phyloP scores from a whole-genome alignment of 306 rosid genomes.

The Medicago ruthenica region DNA sequence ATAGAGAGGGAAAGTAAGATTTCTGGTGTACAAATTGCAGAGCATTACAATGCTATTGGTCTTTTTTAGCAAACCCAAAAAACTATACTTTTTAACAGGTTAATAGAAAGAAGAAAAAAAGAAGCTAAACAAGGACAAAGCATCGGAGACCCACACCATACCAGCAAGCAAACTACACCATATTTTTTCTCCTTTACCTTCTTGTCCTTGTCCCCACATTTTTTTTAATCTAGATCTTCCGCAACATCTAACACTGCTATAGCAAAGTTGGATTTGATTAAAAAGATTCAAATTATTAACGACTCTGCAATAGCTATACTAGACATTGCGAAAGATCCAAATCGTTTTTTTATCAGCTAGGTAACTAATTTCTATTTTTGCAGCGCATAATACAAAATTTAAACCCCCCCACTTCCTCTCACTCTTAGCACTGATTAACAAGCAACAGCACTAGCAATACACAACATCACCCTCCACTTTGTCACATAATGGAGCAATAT shows the following conservation, averaged over 20 bases:
- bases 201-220: slow-evolving; percentile 32
- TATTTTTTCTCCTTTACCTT: background rate
- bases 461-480: slow-evolving; percentile 11
- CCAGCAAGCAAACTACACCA: slow-evolving; percentile 33
- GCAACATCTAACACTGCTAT: background rate
- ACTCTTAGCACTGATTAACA: slow-evolving; percentile 17
- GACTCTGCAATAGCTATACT: background rate
- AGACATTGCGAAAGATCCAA: background rate
- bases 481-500: slow-evolving; percentile 73
- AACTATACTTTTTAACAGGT: slow-evolving; percentile 36
- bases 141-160: slow-evolving; percentile 40
- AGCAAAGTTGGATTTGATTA: background rate
- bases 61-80: slow-evolving; percentile 48
- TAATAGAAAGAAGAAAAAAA: background rate
- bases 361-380: slow-evolving; percentile 6
- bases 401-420: slow-evolving; percentile 29
- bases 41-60: slow-evolving; percentile 48
- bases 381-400: slow-evolving; percentile 45
- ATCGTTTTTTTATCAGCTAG: background rate
- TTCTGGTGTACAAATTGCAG: slow-evolving; percentile 52
- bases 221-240: background rate
- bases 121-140: slow-evolving; percentile 37
- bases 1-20: slow-evolving; percentile 51
- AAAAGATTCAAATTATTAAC: background rate
- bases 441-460: slow-evolving; percentile 25